Evolutionary conservation across 2,329 filamentous ascomycete genomes (phyloP), one percentile per base, ranked within the genome.

Genomic region (Clonostachys sp.): DNA sequence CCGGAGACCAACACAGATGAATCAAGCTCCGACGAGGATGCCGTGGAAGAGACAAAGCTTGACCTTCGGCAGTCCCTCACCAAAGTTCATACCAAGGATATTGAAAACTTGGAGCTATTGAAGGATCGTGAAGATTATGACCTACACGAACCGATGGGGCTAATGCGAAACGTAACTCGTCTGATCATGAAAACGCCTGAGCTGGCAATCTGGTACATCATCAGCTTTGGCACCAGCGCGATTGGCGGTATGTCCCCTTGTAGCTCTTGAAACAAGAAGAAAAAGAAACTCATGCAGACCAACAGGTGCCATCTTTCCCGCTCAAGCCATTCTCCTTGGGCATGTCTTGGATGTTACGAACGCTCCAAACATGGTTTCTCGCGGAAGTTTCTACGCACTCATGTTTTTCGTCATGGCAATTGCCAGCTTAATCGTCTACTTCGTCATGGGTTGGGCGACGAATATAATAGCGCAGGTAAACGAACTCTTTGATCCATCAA

Each of bases 381-480:
- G 24, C 9, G 24, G 24, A 30, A 30, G 24, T 30, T 30, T 30
- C 24, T 30, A 30, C 24, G 24, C 71, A 0, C 62, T 71, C 30
- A 75, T 77, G 72, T 76, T 75, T 49, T 70, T 74, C 41, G 58
- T 74, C 2, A 52, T 74, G 39, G 72, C 73, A 5, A 54, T 67
- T 10, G 65, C 56, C 9, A 62, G 65, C n/a, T 58, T 68, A 3
- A 20, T 72, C 1, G 58, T 63, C 3, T 75, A 75, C 45, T 54
- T 51, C 17, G 34, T 46, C 7, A 39, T 58, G 13, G 58, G 60
- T 12, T 56, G 52, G 49, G 43, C 53, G 5, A 55, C 48, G 30
- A 58, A 56, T 44, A 41, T 48, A 13, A 49, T 57, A 14, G 51
- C 52, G 8, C 53, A 58, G 43, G 54, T 56, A 41, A 8, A 35